Evolutionary conservation across 306 rosid species (phyloP).

Genomic region (Vigna mungo): DNA sequence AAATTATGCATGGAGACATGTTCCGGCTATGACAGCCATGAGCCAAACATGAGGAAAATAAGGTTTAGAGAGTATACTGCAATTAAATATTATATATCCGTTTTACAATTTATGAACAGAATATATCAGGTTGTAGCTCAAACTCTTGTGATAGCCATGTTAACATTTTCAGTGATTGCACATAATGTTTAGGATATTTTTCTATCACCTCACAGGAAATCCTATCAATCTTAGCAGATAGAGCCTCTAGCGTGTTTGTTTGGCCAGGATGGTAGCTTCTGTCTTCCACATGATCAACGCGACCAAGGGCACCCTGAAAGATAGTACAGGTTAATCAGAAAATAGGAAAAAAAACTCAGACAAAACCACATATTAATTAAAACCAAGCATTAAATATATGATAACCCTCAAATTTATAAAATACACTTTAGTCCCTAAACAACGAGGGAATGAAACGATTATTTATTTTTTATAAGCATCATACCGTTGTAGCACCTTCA

Average conservation of each 20-base stretch:
- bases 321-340: constrained; percentile 25
- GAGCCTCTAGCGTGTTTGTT: constrained; percentile 50
- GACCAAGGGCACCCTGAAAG: constrained; percentile 47
- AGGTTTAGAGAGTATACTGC: not conserved
- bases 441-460: no score
- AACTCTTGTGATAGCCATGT: not conserved
- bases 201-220: constrained; percentile 60
- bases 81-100: not conserved
- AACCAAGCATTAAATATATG: not conserved
- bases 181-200: not conserved
- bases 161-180: constrained; percentile 1
- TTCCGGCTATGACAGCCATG: not conserved
- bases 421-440: no score
- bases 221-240: constrained; percentile 61
- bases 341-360: not conserved
- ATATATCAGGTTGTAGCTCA: constrained; percentile 20
- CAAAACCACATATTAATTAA: not conserved
- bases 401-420: no score
- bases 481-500: constrained; percentile 46
- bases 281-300: constrained; percentile 50
- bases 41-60: not conserved
- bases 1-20: not conserved
- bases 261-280: constrained; percentile 42
- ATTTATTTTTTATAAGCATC: not conserved
- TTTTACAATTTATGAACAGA: constrained; percentile 14